These are phyloP conservation scores for Arabidopsis lyrata DNA, from an alignment of 441 rosid species.

Conservation along the genomic window DNA sequence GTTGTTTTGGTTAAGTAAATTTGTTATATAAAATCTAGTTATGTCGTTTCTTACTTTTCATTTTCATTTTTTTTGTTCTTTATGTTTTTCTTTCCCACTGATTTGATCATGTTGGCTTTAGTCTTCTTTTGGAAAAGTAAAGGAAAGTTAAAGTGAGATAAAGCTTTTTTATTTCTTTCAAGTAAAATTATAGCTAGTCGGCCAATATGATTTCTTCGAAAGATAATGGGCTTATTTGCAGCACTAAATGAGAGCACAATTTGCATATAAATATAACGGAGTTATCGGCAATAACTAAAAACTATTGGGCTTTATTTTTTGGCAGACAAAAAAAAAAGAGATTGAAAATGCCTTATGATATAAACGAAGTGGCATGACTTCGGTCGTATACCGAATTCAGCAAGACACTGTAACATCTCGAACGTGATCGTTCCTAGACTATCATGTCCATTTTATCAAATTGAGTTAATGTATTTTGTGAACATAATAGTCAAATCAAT, in stretches of 20 bases:
- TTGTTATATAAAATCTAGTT: not conserved
- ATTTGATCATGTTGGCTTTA: conserved; percentile 25
- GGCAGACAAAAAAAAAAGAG: too few species aligned
- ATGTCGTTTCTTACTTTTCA: conserved; percentile 19
- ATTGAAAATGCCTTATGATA: too few species aligned
- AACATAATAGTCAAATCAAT: too few species aligned
- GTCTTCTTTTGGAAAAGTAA: conserved; percentile 34
- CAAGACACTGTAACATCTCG: too few species aligned
- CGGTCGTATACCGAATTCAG: too few species aligned
- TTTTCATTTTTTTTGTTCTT: not conserved
- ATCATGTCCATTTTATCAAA: too few species aligned
- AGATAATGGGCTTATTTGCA: not conserved
- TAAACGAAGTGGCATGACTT: too few species aligned
- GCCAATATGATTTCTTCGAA: not conserved
- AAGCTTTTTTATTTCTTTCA: conserved; percentile 8
- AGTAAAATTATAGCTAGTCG: not conserved
- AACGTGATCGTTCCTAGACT: too few species aligned
- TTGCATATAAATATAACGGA: not conserved
- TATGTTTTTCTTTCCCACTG: conserved; percentile 20
- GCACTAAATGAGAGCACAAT: conserved; percentile 9
- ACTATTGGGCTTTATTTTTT: too few species aligned
- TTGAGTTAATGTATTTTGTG: too few species aligned
- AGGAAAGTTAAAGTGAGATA: conserved; percentile 36
- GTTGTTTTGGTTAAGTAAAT: not conserved
- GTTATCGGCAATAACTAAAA: too few species aligned